Base-by-base conservation (phyloP, 257 asterid species). In the Striga asiatica region DNA sequence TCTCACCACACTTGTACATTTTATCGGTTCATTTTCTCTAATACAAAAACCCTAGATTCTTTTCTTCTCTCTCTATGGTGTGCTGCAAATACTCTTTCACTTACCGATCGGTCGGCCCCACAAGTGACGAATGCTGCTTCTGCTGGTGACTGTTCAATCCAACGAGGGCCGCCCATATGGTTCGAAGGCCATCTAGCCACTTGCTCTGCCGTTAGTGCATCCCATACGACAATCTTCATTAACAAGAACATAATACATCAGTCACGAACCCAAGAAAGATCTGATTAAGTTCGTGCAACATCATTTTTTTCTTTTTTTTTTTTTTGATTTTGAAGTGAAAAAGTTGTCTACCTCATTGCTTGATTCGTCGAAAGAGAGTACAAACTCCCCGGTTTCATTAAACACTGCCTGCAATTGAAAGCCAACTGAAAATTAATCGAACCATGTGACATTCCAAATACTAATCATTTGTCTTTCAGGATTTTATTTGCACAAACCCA, bases 171-270 rank as follows among this genome's bases (percentile, higher is more conserved):
- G 3, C 96, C 89, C 66, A 66, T 67, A 63, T 83, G 89, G 75
- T 60, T 81, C 6, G 94, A 81, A 19, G 96, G 93, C 96, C 92
- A 81, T 65, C 84, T 65, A 55, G 82, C 78, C 70, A 83, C 93
- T 72, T 61, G 74, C 71, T 81, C 93, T 22, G 92, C 76, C 0
- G 96, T 81, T 12, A 81, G 76, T 27, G 96, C 74, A 53, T 87
- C 93, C 96, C 92, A 87, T 8, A 76, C 60, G n/a, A 81, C 87
- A 74, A 83, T 70, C 92, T 87, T 77, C 65, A 67, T 10, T 3
- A 43, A 35, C 56, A 46, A n/a, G n/a, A 53, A 56, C 14, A 39
- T 55, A 6, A 34, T 19, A 41, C 12, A 43, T 7, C 23, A 39
- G 48, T 65, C 62, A 58, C 58, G 24, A 58, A 23, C 28, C 12